Percentiles rank a stretch among this genome's conserved stretches.
Conservation (phyloP, 306 rosid genomes). For the Vigna nakashimae region DNA sequence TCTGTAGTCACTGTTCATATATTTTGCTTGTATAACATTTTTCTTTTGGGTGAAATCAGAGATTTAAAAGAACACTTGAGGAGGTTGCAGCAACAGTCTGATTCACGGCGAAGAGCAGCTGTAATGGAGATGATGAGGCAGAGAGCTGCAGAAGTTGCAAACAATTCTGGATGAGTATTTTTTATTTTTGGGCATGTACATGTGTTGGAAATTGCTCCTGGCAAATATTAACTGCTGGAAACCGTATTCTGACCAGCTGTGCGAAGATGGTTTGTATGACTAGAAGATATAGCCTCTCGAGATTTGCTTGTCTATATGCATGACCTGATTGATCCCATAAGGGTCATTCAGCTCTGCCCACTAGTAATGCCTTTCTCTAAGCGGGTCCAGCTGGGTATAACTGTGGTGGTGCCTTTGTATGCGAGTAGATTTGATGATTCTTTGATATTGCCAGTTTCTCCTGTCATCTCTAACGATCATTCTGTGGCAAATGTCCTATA, state of each 20-base stretch:
- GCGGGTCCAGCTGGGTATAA: constrained; percentile 45
- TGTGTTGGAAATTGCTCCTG: constrained; percentile 47
- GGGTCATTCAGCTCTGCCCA: constrained; percentile 35
- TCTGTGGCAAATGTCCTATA: constrained; percentile 56
- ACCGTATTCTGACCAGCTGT: constrained; percentile 43
- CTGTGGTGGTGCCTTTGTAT: constrained; percentile 36
- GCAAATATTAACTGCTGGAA: constrained; percentile 44
- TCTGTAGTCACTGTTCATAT: constrained; percentile 16
- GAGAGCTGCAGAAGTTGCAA: constrained; percentile 96
- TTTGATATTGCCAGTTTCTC: constrained; percentile 56
- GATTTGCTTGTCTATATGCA: constrained; percentile 43
- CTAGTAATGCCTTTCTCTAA: constrained; percentile 40
- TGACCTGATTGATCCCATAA: constrained; percentile 32
- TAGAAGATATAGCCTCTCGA: constrained; percentile 52
- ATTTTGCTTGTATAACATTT: constrained; percentile 10
- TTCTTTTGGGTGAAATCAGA: constrained; percentile 51
- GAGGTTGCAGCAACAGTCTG: constrained; percentile 98
- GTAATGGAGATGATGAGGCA: constrained; percentile 99
- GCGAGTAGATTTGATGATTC: constrained; percentile 59
- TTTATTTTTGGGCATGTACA: constrained; percentile 45
- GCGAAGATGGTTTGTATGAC: constrained; percentile 33
- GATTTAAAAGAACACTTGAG: constrained; percentile 93
- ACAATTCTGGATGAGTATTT: constrained; percentile 63
- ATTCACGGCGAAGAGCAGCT: constrained; percentile 95
- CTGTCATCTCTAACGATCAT: constrained; percentile 50